Base-by-base conservation (phyloP, 352 stramenopile genomes). In the Phytopythium sindhum region DNA sequence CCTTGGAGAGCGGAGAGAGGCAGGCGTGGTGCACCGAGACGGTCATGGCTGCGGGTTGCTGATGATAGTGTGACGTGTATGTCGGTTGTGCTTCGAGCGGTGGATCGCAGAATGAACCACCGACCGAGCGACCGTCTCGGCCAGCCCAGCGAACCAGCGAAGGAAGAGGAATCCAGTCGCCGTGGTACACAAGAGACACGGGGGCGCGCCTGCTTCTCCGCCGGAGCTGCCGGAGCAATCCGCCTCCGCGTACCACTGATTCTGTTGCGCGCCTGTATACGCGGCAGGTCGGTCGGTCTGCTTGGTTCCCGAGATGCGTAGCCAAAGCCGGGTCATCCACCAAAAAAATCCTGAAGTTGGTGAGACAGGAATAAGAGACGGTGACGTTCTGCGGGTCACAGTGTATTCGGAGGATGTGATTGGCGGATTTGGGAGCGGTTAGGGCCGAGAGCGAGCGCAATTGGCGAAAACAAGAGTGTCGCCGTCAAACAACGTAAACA, bases 1-100 rank as follows among this genome's bases (percentile, higher is more conserved):
- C 58, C 58, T 63, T 63, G 58, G 58, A 63, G 28, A 63, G 61
- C 15, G 72, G 72, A 37, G 57, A 67, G 47, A 78, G 72, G 58
- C 53, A 59, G 10, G 12, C 33, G n/a, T 76, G 73, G 31, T 72
- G 55, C 35, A 35, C 39, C 37, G 24, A 35, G 55, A 61, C 35
- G 35, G 55, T 61, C 55, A 61, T 61, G 55, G 23, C 28, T 29
- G 37, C 6, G 10, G 1, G 48, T 55, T 23, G 28, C 12, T 31
- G 28, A 19, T 57, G 50, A 57, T 29, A 4, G 52, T 57, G 52
- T 51, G 55, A 12, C 41, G 51, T 21, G 50, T 35, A 9, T 24
- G 51, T 42, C 8, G 29, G 12, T 42, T 57, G 51, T 57, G 28
- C 1, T 3, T 12, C 10, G 19, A 26, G 51, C 21, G 41, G 55